Base-by-base conservation (phyloP, 2,329 filamentous ascomycete genomes). In the Colletotrichum tropicale region DNA sequence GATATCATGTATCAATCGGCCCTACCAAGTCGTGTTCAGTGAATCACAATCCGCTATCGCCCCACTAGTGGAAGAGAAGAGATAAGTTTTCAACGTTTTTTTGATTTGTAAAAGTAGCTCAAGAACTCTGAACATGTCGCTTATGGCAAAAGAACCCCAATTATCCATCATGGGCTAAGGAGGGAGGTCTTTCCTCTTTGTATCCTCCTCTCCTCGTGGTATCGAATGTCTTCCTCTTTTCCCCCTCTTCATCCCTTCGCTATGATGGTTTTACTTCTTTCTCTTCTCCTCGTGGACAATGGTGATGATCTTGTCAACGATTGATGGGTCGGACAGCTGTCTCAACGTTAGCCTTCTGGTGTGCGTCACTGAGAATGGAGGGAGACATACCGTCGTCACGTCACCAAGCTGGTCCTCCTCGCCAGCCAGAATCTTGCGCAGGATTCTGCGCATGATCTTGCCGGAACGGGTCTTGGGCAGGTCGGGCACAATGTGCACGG, bases 361-460 rank as follows among this genome's bases (percentile, higher is more conserved):
- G 56, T 58, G 10, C 10, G 8, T 64, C 34, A 13, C 26, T 64
- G 38, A 76, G 34, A 18, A 18, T 16, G 2, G 16, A 8, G 38
- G 61, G 34, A 64, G 75, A 88, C 94, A 88, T 89, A 98, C 95
- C 79, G 97, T 98, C 24, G 94, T 95, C 43, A 90, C 98, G 83
- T 99, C 97, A 80, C 97, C 97, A 70, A 99, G 89, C 86, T 98
- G 96, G 85, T 99, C 97, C 87, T 98, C 96, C 89, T 99, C 97
- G 43, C 96, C 96, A 18, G 96, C 96, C 80, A 99, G 87, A 82
- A 99, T 98, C 95, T 99, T 99, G 81, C 97, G 92, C 88, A 99
- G 87, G 83, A 99, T 98, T 78, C 97, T 93, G 78, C 97, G 92
- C 97, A 99, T 99, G 83, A 99, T 99, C 94, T 99, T 99, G 79